phyloP scores from a whole-genome alignment of 2,329 filamentous ascomycete genomes.

The Chaetomium sp. region DNA sequence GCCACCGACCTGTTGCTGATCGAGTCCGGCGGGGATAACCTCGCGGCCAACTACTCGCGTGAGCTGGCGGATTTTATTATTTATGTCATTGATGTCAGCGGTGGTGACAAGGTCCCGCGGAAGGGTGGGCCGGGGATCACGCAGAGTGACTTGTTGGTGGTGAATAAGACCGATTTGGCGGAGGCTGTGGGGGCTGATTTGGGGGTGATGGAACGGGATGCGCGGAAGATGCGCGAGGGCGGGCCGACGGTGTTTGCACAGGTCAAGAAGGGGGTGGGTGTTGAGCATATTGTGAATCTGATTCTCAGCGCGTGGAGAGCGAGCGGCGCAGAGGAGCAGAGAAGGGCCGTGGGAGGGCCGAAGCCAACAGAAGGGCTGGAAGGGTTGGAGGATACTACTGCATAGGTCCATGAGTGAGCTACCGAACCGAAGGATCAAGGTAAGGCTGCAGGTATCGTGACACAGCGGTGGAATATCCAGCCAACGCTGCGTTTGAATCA shows the following conservation, averaged over 20 bases:
- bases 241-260: conserved; percentile 94
- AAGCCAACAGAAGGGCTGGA: conserved; percentile 51
- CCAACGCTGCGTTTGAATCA: too few relatives aligned
- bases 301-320: conserved; percentile 89
- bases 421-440: neutral
- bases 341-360: conserved; percentile 49
- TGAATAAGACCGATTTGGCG: conserved; percentile 96
- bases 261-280: conserved; percentile 84
- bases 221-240: conserved; percentile 88
- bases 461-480: too few relatives aligned
- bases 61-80: conserved; percentile 97
- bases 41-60: conserved; percentile 91
- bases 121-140: conserved; percentile 98
- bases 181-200: conserved; percentile 86
- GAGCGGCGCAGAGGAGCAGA: conserved; percentile 66
- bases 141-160: conserved; percentile 84
- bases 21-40: conserved; percentile 91
- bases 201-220: conserved; percentile 88
- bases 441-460: neutral
- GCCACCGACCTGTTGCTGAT: conserved; percentile 80
- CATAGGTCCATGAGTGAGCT: neutral
- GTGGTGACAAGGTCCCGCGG: conserved; percentile 91
- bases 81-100: conserved; percentile 96
- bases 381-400: conserved; percentile 28
- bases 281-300: conserved; percentile 81